Conservation (phyloP, 2,329 filamentous ascomycete genomes). For the Pseudogymnoascus pannorum region DNA sequence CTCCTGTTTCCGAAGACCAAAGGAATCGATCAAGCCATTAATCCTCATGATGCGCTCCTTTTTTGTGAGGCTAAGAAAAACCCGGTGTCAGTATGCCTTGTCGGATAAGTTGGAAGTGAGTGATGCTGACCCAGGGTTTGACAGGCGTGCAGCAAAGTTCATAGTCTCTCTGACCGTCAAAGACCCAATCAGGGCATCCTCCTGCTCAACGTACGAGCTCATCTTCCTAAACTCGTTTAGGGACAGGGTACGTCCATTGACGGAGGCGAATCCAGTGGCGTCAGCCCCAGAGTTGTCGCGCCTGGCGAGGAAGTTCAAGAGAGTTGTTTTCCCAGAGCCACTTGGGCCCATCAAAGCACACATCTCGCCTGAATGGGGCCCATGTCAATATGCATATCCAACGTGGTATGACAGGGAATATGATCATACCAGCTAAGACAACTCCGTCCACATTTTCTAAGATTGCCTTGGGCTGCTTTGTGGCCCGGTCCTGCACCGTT, state of each 20-base stretch:
- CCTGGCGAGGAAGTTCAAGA: conserved; percentile 69
- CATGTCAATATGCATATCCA: conserved; percentile 4
- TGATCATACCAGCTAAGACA: conserved; percentile 49
- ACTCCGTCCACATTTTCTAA: conserved; percentile 56
- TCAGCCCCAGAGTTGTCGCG: conserved; percentile 56
- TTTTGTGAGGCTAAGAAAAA: conserved; percentile 3
- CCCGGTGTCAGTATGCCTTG: conserved; percentile 1
- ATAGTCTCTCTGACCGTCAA: conserved; percentile 72
- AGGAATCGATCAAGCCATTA: conserved; percentile 55
- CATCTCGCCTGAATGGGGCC: conserved; percentile 50
- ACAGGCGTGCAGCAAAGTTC: conserved; percentile 62
- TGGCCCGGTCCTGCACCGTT: conserved; percentile 63
- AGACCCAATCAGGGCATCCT: conserved; percentile 73
- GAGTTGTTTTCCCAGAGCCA: conserved; percentile 76
- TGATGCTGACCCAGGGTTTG: conserved; percentile 40
- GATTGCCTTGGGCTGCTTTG: conserved; percentile 55
- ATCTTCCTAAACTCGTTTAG: conserved; percentile 52
- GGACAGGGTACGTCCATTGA: conserved; percentile 46
- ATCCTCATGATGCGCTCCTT: conserved; percentile 9
- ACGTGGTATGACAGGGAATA: conserved; percentile 6
- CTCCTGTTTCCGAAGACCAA: conserved; percentile 62
- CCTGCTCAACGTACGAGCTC: conserved; percentile 73
- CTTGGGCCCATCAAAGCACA: conserved; percentile 75
- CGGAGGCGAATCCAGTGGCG: conserved; percentile 29
- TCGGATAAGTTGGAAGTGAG: background rate